Base-by-base conservation (phyloP, 331 rosid genomes). In the Rosa hybrid region DNA sequence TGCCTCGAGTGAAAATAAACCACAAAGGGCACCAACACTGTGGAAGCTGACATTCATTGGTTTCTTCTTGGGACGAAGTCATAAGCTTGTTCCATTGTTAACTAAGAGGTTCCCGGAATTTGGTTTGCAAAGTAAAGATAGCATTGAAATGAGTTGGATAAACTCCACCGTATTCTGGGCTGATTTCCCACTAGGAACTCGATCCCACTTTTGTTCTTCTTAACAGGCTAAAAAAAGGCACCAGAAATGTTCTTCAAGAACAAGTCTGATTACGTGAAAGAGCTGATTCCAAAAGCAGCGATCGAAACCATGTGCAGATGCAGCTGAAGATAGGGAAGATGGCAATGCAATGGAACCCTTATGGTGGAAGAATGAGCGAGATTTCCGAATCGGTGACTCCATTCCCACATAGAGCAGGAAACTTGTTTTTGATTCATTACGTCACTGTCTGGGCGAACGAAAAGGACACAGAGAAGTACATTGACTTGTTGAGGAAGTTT, bases 1-100 rank as follows among this genome's bases (percentile, higher is more conserved):
- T 30, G 34, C 3, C 34, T 30, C 34, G 34, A 30, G 34, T 30
- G 34, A 30, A 30, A 30, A 30, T 0, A 30, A 30, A 30, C 34
- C 34, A 30, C 34, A 3, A 30, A 30, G 34, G 34, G 34, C 34
- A 30, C 34, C 34, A 30, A 30, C 34, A 30, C 34, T 30, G 34
- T 79, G 2, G 46, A 74, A 17, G 90, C 27, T 88, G 60, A n/a
- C 81, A 13, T 91, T 91, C 39, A 7, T 67, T 4, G n/a, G 57
- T 17, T 3, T 10, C 5, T 50, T 1, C 20, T 50, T 50, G 20
- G 56, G 57, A 13, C 57, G 34, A 30, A 30, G 34, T 30, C 34
- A 30, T 30, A 30, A 30, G 34, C 34, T 30, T 30, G 34, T 30
- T 30, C 34, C 34, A 2, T 30, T 30, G 34, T 30, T 30, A 30